Conservation (phyloP, 441 rosid species). For the Gossypium gossypioides region DNA sequence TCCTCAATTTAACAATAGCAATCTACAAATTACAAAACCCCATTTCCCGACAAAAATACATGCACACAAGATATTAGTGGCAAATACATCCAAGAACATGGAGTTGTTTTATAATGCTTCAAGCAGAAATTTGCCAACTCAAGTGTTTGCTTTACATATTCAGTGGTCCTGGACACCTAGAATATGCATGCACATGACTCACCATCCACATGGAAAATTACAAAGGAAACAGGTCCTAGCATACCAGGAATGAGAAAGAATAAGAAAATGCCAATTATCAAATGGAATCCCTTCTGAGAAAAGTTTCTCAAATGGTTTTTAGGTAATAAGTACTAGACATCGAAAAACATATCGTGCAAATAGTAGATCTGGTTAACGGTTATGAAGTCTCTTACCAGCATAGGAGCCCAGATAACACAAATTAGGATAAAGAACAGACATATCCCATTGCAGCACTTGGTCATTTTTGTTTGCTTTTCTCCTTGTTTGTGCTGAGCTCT, state of each 20-base stretch:
- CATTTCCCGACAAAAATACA: neutral
- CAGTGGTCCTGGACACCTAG: slow-evolving; percentile 3
- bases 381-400: slow-evolving; percentile 70
- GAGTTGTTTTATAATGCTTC: neutral
- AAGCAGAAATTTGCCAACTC: neutral
- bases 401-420: slow-evolving; percentile 97
- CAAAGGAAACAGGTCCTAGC: neutral
- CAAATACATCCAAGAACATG: neutral
- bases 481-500: slow-evolving; percentile 85
- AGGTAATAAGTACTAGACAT: neutral
- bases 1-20: neutral
- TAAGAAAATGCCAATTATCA: neutral
- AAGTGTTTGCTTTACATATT: neutral
- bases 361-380: neutral
- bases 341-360: neutral
- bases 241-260: slow-evolving; percentile 4
- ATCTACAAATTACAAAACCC: neutral
- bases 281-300: neutral
- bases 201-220: neutral
- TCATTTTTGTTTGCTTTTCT: slow-evolving; percentile 83
- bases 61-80: neutral
- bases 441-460: slow-evolving; percentile 97
- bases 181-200: neutral
- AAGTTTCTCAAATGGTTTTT: neutral
- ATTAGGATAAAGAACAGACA: slow-evolving; percentile 88